These are phyloP conservation scores for Candida incommunis DNA, from an alignment of 805 yeast genomes.

Conservation along the genomic window DNA sequence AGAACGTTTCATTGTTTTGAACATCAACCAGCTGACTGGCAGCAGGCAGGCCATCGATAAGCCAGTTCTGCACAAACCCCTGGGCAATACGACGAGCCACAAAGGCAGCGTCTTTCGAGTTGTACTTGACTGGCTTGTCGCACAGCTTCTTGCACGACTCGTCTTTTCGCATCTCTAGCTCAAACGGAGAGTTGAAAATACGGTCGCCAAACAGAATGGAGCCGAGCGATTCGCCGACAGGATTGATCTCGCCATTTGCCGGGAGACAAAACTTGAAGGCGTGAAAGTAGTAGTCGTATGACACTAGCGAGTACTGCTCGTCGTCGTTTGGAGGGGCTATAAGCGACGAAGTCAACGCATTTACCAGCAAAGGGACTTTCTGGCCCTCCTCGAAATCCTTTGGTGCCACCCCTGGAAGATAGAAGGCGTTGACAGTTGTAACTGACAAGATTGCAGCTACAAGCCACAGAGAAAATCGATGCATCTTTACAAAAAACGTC, in stretches of 20 bases:
- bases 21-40: slow-evolving; percentile 41
- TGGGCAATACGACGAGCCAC: slow-evolving; percentile 68
- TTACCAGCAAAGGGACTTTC: slow-evolving; percentile 63
- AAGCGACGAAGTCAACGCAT: slow-evolving; percentile 75
- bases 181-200: slow-evolving; percentile 83
- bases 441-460: no score
- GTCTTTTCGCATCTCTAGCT: slow-evolving; percentile 62
- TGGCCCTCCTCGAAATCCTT: slow-evolving; percentile 70
- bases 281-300: slow-evolving; percentile 52
- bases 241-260: slow-evolving; percentile 34
- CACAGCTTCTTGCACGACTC: slow-evolving; percentile 60
- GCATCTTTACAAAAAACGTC: no score
- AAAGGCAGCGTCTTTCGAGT: slow-evolving; percentile 55
- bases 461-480: no score
- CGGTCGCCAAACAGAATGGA: slow-evolving; percentile 92
- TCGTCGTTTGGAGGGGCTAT: slow-evolving; percentile 19
- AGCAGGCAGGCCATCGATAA: slow-evolving; percentile 89
- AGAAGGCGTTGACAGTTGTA: slow-evolving; percentile 47
- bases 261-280: slow-evolving; percentile 80
- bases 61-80: slow-evolving; percentile 83
- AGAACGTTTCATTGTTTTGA: slow-evolving; percentile 46
- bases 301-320: slow-evolving; percentile 16
- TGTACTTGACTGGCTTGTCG: slow-evolving; percentile 29
- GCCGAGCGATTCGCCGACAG: slow-evolving; percentile 83
- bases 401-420: slow-evolving; percentile 94